Evolutionary conservation across 225 moss, liverwort and hornwort species (phyloP).

Genomic region (Takakia lepidozioides): DNA sequence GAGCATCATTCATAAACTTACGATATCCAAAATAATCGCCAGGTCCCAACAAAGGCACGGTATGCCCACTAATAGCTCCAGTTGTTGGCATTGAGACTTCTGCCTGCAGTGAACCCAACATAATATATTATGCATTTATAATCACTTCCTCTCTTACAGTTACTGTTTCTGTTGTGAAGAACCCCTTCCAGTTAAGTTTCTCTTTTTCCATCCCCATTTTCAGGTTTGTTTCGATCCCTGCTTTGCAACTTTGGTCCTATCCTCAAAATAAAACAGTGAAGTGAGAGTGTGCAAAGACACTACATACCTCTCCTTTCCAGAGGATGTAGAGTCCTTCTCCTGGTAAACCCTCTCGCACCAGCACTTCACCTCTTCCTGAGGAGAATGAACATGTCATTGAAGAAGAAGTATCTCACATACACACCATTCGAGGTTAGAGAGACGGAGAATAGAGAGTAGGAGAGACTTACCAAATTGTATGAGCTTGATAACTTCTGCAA

Average conservation of each 20-base stretch:
- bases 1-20: conserved; percentile 21
- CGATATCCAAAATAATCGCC: conserved; percentile 48
- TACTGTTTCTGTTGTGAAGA: no score
- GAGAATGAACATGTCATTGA: conserved; percentile 7
- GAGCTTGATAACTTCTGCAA: conserved; percentile 35
- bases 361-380: conserved; percentile 32
- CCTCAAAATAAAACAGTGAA: no score
- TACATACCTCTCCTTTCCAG: conserved; percentile 32
- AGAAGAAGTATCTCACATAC: neutral
- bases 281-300: no score
- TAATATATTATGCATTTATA: no score
- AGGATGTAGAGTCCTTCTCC: conserved; percentile 50
- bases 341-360: conserved; percentile 32
- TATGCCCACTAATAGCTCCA: conserved; percentile 13
- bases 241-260: no score
- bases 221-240: no score
- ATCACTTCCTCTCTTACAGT: no score
- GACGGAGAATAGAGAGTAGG: neutral
- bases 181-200: no score
- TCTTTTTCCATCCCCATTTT: no score
- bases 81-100: conserved; percentile 23
- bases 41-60: conserved; percentile 19
- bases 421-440: neutral
- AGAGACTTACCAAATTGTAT: conserved; percentile 33
- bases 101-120: conserved; percentile 32